These are phyloP conservation scores for Luffa aegyptiaca DNA, from an alignment of 306 rosid species.

Conservation along the genomic window DNA sequence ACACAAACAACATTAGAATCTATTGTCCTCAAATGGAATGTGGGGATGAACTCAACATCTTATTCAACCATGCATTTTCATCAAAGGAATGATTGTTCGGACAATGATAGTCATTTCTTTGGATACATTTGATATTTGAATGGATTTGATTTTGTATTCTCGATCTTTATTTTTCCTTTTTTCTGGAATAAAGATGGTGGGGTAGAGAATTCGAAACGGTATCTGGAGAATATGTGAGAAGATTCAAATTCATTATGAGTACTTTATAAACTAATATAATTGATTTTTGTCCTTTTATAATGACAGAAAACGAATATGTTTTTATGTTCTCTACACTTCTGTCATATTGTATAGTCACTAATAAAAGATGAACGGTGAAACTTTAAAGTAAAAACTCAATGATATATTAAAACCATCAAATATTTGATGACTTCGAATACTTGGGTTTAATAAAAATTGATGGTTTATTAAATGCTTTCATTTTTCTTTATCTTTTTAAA, in stretches of 20 bases:
- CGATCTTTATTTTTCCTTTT: not conserved
- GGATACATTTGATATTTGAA: not conserved
- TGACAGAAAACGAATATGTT: no score
- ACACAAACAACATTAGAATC: not conserved
- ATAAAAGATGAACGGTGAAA: no score
- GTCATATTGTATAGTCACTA: no score
- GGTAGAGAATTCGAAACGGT: not conserved
- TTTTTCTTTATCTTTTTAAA: no score
- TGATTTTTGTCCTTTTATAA: no score
- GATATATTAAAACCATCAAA: no score
- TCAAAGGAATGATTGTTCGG: not conserved
- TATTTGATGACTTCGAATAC: no score
- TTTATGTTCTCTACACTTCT: no score
- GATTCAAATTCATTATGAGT: not conserved
- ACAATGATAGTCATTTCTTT: not conserved
- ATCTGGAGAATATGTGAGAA: not conserved
- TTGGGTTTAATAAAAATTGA: no score
- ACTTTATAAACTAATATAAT: not conserved
- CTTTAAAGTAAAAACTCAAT: no score
- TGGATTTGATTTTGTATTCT: not conserved
- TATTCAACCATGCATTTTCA: not conserved
- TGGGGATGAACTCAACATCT: not conserved
- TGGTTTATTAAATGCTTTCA: no score
- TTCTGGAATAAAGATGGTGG: not conserved
- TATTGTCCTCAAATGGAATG: not conserved